These are phyloP conservation scores for Termitomyces sp. DNA, from an alignment of 768 basidiomycete genomes.

Conservation along the genomic window DNA sequence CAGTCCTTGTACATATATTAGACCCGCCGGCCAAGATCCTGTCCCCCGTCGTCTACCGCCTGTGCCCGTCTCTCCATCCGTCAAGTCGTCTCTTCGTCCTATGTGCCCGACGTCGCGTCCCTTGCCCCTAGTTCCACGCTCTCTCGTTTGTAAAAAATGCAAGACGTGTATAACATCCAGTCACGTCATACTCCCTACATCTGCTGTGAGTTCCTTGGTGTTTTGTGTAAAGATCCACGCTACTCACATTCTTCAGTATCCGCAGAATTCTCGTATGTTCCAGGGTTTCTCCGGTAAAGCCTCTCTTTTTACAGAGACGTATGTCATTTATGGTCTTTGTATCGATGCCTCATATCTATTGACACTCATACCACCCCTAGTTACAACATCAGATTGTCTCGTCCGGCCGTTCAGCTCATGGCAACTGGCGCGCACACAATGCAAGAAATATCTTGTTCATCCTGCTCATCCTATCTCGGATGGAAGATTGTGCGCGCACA, in stretches of 20 bases:
- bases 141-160: slow-evolving; percentile 42
- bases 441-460: slow-evolving; percentile 47
- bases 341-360: not conserved
- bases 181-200: slow-evolving; percentile 33
- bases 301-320: slow-evolving; percentile 53
- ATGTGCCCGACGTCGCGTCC: slow-evolving; percentile 30
- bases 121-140: slow-evolving; percentile 41
- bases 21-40: slow-evolving; percentile 9
- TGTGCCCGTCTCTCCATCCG: slow-evolving; percentile 16
- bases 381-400: slow-evolving; percentile 39
- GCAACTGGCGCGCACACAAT: slow-evolving; percentile 58
- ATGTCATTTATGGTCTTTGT: slow-evolving; percentile 13
- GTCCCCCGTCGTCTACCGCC: slow-evolving; percentile 17
- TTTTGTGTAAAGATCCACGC: not conserved
- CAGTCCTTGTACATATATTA: not conserved
- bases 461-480: slow-evolving; percentile 49
- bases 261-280: slow-evolving; percentile 40
- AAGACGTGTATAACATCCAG: slow-evolving; percentile 38
- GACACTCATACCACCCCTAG: slow-evolving; percentile 20
- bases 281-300: slow-evolving; percentile 55
- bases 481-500: slow-evolving; percentile 59
- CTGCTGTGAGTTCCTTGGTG: slow-evolving; percentile 26
- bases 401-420: slow-evolving; percentile 54
- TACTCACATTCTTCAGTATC: slow-evolving; percentile 26
- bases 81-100: slow-evolving; percentile 5